These are phyloP conservation scores for Pseudonitzschia pungens DNA, from an alignment of 108 stramenopile species.

Conservation along the genomic window DNA sequence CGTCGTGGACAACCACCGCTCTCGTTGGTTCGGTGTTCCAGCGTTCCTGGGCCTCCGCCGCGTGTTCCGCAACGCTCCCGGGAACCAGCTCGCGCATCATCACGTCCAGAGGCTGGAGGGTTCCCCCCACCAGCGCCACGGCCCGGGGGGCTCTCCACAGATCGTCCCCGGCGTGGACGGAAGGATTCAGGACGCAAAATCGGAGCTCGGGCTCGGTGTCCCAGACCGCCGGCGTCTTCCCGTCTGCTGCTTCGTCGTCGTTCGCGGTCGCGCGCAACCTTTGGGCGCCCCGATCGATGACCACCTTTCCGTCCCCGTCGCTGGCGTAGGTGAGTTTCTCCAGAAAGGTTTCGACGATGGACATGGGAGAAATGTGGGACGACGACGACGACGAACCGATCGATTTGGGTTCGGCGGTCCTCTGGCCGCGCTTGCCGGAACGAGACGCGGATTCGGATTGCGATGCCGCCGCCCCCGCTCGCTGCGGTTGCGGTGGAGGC, in stretches of 20 bases:
- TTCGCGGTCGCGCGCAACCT: background rate
- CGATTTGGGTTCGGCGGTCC: no score
- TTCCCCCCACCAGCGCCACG: conserved; percentile 95
- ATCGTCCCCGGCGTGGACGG: conserved; percentile 65
- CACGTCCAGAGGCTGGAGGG: conserved; percentile 89
- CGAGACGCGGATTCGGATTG: no score
- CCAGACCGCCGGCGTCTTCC: background rate
- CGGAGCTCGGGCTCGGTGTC: conserved; percentile 24
- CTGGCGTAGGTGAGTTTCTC: conserved; percentile 56
- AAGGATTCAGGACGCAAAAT: conserved; percentile 89
- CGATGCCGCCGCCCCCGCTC: background rate
- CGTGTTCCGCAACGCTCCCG: conserved; percentile 16
- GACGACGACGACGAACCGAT: background rate
- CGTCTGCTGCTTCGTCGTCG: background rate
- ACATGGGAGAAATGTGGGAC: conserved; percentile 81
- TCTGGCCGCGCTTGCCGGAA: no score
- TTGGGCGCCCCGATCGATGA: conserved; percentile 35
- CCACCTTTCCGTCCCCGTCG: conserved; percentile 66
- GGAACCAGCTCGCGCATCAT: conserved; percentile 89
- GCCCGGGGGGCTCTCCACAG: conserved; percentile 85
- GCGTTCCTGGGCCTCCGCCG: background rate
- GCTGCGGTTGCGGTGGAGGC: conserved; percentile 13
- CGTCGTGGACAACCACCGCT: conserved; percentile 40
- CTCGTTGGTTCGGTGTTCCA: background rate
- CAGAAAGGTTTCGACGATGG: conserved; percentile 76